A percentile compares a stretch with the other conserved stretches of the same genome.
Conservation (phyloP, 2,329 filamentous ascomycete genomes). For the Paraphaeosphaeria minitans region DNA sequence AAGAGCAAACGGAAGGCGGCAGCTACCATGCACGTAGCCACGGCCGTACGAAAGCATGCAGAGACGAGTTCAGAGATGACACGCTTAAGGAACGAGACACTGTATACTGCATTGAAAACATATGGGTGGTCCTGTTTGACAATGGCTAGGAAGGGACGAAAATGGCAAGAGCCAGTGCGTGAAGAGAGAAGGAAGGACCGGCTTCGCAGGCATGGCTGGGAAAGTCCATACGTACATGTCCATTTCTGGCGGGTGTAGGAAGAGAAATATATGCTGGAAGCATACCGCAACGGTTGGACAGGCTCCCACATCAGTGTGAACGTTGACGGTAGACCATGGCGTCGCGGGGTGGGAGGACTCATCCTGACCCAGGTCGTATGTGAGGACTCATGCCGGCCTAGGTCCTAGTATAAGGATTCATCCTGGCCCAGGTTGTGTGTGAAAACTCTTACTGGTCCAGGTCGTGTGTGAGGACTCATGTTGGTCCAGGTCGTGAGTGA, state of each 20-base stretch:
- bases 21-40: not conserved
- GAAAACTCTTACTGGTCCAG: too few relatives aligned
- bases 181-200: not conserved
- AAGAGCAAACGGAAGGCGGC: conserved; percentile 1
- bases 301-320: too few relatives aligned
- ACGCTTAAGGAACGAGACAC: not conserved
- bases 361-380: too few relatives aligned
- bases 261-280: not conserved
- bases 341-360: too few relatives aligned
- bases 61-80: not conserved
- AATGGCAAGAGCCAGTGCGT: not conserved
- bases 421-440: too few relatives aligned
- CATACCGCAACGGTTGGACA: too few relatives aligned
- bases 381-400: too few relatives aligned
- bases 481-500: too few relatives aligned
- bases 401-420: too few relatives aligned
- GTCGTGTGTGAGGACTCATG: too few relatives aligned
- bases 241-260: not conserved
- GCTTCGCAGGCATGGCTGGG: not conserved
- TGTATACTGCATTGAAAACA: not conserved
- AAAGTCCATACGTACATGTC: not conserved
- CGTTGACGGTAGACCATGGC: too few relatives aligned
- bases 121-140: not conserved
- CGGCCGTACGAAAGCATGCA: not conserved
- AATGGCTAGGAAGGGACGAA: not conserved